Evolutionary conservation across 1,284 basidiomycete species (phyloP), one percentile per base, ranked within the genome.

Genomic region (Ganoderma leucocontextum): DNA sequence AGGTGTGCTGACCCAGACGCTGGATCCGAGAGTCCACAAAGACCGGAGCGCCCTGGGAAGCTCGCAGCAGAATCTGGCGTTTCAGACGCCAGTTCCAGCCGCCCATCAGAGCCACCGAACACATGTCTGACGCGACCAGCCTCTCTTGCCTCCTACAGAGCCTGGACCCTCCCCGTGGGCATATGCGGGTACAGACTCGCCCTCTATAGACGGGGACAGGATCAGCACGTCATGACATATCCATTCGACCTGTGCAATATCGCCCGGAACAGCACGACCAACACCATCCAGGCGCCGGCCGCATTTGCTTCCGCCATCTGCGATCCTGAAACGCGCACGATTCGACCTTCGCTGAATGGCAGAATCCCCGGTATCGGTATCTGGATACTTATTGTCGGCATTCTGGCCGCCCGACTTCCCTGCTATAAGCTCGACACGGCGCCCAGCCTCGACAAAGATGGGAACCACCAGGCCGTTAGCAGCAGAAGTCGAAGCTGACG

Each of bases 11-110:
- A 39, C 53, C 17, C 53, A 61, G 65, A 67, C 59, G 62, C 53
- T 53, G 29, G 29, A 29, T 29, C 63, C 63, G 60, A 66, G 60
- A 62, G 63, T 72, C 71, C 71, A 72, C 71, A 65, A 65, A 68
- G 66, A 72, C 70, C 73, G 73, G 73, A 74, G 73, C 73, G 73
- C 73, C 67, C 67, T 68, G 70, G 63, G 70, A 68, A 70, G 64
- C 52, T 13, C 61, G 62, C 58, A 65, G 67, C 58, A 70, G 62
- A 15, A 22, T 49, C 60, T 53, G 68, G 66, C 60, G 69, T 72
- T 70, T 67, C 65, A 70, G 65, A 70, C 69, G 71, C 68, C 64
- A 66, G 60, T 10, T 25, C n/a, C 36, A 72, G 62, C 71, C 69
- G 71, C 71, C 67, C 71, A 70, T 72, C 71, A 72, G 71, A 62